Evolutionary conservation across 805 yeast genomes (phyloP), one percentile per base, ranked within the genome.

Genomic region (Ogataea ganodermae): DNA sequence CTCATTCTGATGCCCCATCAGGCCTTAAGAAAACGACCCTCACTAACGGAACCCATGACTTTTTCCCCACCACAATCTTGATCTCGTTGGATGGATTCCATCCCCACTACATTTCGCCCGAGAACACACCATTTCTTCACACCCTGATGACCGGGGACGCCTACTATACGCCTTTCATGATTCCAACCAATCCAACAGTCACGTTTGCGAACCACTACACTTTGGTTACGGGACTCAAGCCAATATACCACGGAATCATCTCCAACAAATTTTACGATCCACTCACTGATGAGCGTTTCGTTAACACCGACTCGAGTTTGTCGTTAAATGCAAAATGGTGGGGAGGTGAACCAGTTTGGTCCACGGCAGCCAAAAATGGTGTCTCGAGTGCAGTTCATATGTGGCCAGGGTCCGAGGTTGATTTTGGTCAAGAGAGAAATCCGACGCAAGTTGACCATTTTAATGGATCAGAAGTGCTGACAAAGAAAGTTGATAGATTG

Each of bases 201-300:
- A 87, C 96, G 0, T 88, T 89, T 58, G 94, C 96, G 0, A 91
- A 92, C 63, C 96, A 90, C 65, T 92, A 96, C 92, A 82, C 96
- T 0, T 63, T 91, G 54, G 84, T 86, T 1, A 92, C 97, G 0
- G 98, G 98, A 0, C 68, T 87, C 35, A 79, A 83, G 49, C 97
- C 97, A 1, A 74, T 83, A 3, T 79, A 83, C 46, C 96, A 91
- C 66, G 97, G 97, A 1, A 86, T 92, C 23, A 86, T 91, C 2
- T 90, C 94, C 1, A 88, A 89, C 68, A 79, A 83, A 3, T 89
- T 89, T 58, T 86, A 61, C 55, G 96, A 89, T 57, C 83, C 89
- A 0, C 55, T 46, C 1, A 51, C 75, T 22, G 60, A 75, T 2
- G 75, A 73, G 47, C 79, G 79, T 56, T 90, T 90, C 63, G 69